Percentiles rank a stretch among this genome's conserved stretches.
phyloP scores from a whole-genome alignment of 129 eudicot genomes.

The Chrysanthemum seticuspe region DNA sequence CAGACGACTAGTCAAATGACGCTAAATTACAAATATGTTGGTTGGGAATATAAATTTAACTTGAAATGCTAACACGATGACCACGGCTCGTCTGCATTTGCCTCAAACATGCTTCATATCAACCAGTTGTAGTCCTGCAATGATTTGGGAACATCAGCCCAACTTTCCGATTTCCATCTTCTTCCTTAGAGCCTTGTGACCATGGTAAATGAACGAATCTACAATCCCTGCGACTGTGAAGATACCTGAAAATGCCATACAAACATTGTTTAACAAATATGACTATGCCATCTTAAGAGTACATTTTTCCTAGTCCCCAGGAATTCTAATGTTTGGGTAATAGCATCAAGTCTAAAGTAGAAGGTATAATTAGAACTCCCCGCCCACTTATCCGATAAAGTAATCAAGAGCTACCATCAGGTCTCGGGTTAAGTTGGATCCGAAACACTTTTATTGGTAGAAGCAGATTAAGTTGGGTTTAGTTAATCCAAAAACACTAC shows the following conservation, averaged over 20 bases:
- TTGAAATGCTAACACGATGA: slow-evolving; percentile 29
- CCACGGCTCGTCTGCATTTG: slow-evolving; percentile 23
- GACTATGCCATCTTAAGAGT: too few species aligned
- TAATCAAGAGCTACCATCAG: too few species aligned
- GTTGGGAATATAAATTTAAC: slow-evolving; percentile 19
- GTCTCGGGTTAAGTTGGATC: too few species aligned
- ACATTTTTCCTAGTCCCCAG: too few species aligned
- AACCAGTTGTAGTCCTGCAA: slow-evolving; percentile 26
- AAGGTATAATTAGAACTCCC: too few species aligned
- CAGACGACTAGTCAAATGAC: slow-evolving; percentile 31
- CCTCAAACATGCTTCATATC: slow-evolving; percentile 20
- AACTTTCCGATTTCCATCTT: slow-evolving; percentile 74
- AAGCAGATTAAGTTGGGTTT: too few species aligned
- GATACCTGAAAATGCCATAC: slow-evolving; percentile 44
- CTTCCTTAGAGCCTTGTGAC: slow-evolving; percentile 76
- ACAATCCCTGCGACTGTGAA: slow-evolving; percentile 90
- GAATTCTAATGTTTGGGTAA: too few species aligned
- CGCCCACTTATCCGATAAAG: too few species aligned
- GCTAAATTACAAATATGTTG: slow-evolving; percentile 30
- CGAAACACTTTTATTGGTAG: too few species aligned
- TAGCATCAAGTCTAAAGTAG: too few species aligned
- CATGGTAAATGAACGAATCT: slow-evolving; percentile 84
- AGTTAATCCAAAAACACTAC: too few species aligned
- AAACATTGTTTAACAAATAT: neutral
- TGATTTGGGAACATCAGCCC: slow-evolving; percentile 27